Evolutionary conservation across 768 basidiomycete species (phyloP).

Genomic region (Arthromyces matolae): DNA sequence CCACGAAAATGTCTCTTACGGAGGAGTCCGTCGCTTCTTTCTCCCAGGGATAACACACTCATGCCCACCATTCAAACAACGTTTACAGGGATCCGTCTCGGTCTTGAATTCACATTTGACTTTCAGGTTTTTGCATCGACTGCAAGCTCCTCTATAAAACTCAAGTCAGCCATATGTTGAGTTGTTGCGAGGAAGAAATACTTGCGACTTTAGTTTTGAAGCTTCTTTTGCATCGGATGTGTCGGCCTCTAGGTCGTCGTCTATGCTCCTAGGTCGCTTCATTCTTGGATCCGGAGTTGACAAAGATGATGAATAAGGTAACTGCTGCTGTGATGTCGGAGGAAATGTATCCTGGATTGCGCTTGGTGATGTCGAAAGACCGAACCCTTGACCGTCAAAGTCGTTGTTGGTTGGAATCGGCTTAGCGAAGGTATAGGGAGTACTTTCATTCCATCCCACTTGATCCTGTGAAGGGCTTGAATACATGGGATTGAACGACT

Average conservation of each 20-base stretch:
- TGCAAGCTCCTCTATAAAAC: constrained; percentile 51
- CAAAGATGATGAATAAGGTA: constrained; percentile 14
- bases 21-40: constrained; percentile 75
- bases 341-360: constrained; percentile 26
- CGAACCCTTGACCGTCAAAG: constrained; percentile 14
- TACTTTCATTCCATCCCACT: constrained; percentile 11
- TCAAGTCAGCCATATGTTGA: constrained; percentile 6
- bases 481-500: constrained; percentile 12
- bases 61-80: constrained; percentile 65
- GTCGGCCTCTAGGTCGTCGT: constrained; percentile 37
- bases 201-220: constrained; percentile 43
- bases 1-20: constrained; percentile 42
- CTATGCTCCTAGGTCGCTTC: constrained; percentile 35
- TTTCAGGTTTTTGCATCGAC: constrained; percentile 63
- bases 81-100: constrained; percentile 71
- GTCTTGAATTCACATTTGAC: constrained; percentile 76
- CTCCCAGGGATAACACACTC: constrained; percentile 82
- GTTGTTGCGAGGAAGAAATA: background rate
- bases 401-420: constrained; percentile 6
- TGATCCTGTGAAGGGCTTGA: constrained; percentile 11
- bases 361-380: constrained; percentile 22
- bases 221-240: constrained; percentile 32
- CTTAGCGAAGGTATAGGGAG: constrained; percentile 9
- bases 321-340: constrained; percentile 22
- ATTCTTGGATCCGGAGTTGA: constrained; percentile 20